Conservation (phyloP, 2,329 filamentous ascomycete species). For the Cordyceps tenuipes region DNA sequence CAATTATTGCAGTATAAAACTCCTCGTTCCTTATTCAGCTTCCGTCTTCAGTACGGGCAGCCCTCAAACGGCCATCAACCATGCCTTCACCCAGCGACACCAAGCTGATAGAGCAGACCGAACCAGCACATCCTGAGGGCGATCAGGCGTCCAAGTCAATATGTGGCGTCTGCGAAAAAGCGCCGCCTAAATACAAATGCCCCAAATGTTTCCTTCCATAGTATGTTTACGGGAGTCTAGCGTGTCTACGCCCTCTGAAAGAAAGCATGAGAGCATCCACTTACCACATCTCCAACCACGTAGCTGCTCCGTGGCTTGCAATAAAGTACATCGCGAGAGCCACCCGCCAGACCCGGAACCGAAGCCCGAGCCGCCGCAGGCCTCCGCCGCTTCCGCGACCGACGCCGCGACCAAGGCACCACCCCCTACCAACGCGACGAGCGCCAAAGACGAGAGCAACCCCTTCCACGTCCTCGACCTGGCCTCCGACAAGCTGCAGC, state of each 20-base stretch:
- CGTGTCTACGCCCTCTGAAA: not conserved
- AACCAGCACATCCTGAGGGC: not conserved
- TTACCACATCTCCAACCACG: slow-evolving; percentile 9
- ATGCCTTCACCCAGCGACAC: not conserved
- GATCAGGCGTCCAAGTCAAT: slow-evolving; percentile 5
- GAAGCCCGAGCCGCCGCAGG: slow-evolving; percentile 13
- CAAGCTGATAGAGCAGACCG: not conserved
- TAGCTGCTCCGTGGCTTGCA: slow-evolving; percentile 54
- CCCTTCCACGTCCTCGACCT: slow-evolving; percentile 44
- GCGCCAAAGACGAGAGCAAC: slow-evolving; percentile 23
- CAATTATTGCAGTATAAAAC: not conserved
- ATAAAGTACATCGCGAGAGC: slow-evolving; percentile 41
- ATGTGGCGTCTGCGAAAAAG: slow-evolving; percentile 46
- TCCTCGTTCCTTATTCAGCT: not conserved
- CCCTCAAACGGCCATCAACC: not conserved
- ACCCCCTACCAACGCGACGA: not conserved
- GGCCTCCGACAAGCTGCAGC: slow-evolving; percentile 38
- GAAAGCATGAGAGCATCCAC: not conserved
- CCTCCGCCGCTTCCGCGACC: slow-evolving; percentile 1
- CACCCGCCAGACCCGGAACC: slow-evolving; percentile 34
- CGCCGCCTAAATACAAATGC: slow-evolving; percentile 54
- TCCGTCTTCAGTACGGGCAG: not conserved
- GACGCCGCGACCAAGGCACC: not conserved
- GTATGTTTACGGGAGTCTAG: slow-evolving; percentile 32
- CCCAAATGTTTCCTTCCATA: slow-evolving; percentile 49